Percentiles rank a stretch among this genome's conserved stretches.
Conservation (phyloP, 441 rosid genomes). For the Bruguiera hainesii region DNA sequence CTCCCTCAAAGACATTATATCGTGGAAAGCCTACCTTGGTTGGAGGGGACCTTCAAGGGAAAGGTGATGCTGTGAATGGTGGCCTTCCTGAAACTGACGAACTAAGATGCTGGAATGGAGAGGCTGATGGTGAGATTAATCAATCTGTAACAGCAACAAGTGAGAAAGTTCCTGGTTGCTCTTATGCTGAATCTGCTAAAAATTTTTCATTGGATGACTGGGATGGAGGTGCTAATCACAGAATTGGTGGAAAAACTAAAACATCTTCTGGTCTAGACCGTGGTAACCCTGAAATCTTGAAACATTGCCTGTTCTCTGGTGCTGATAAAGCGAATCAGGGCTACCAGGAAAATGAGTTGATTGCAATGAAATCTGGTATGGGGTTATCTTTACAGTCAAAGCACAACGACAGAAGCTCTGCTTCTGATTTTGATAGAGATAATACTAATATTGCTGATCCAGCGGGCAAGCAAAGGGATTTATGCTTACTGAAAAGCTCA, state of each 20-base stretch:
- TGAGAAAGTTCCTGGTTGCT: slow-evolving; percentile 26
- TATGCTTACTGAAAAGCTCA: slow-evolving; percentile 17
- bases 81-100: slow-evolving; percentile 24
- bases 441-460: slow-evolving; percentile 20
- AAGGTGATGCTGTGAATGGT: slow-evolving; percentile 29
- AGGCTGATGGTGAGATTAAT: slow-evolving; percentile 25
- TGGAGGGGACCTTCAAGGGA: slow-evolving; percentile 25
- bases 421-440: slow-evolving; percentile 21
- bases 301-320: not conserved
- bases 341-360: slow-evolving; percentile 14
- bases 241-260: slow-evolving; percentile 21
- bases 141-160: slow-evolving; percentile 10
- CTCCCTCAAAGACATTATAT: slow-evolving; percentile 47
- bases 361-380: slow-evolving; percentile 15
- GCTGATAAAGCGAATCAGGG: slow-evolving; percentile 10
- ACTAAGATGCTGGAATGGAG: slow-evolving; percentile 25
- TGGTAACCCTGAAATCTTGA: not conserved
- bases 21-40: slow-evolving; percentile 35
- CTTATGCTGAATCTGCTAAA: slow-evolving; percentile 18
- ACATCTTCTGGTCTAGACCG: not conserved
- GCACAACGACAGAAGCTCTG: slow-evolving; percentile 20
- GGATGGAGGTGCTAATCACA: slow-evolving; percentile 18
- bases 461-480: slow-evolving; percentile 14
- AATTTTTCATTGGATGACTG: slow-evolving; percentile 13
- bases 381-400: slow-evolving; percentile 19